Base-by-base conservation (phyloP, 768 basidiomycete genomes). In the Podaxis sp. region DNA sequence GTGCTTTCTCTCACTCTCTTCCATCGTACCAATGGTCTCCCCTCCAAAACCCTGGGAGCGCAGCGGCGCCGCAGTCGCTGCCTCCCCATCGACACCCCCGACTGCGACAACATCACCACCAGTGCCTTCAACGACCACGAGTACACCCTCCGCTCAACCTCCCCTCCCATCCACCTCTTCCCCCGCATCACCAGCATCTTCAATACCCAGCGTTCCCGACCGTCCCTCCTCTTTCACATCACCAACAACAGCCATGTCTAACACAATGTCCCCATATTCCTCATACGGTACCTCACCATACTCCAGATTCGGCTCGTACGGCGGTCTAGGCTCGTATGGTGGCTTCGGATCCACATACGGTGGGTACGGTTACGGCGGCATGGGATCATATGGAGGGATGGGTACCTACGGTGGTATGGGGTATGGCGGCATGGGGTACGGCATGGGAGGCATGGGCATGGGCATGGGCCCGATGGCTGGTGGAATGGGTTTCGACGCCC, bases 31-130 rank as follows among this genome's bases (percentile, higher is more conserved):
- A 46, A 93, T 93, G 91, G 85, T 82, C 40, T 91, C 92, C 22
- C 93, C 93, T 53, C 93, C 92, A 71, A 94, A 94, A 73, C 93
- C 93, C 66, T 95, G 93, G 93, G 93, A 95, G 73, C 83, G 86
- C 57, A 77, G 76, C 47, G 82, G 83, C 7, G 75, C 77, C 51
- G 69, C 73, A 41, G 74, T 77, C 29, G 68, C 78, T 40, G 59
- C 76, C 33, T 50, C 71, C 24, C 53, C 76, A 24, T 43, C 71
- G 15, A 58, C 72, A 27, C 55, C 75, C 41, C 5, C 72, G 33
- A 54, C 72, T 29, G 33, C 74, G 62, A 24, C 76, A 29, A 40
- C 76, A 12, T 7, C 67, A 29, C 19, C 68, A 56, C 4, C 66
- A 2, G 73, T 64, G 13, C 69, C 77, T 46, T 69, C 80, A 17